Base-by-base conservation (phyloP, 148 eudicot genomes). In the Chenopodium formosanum region DNA sequence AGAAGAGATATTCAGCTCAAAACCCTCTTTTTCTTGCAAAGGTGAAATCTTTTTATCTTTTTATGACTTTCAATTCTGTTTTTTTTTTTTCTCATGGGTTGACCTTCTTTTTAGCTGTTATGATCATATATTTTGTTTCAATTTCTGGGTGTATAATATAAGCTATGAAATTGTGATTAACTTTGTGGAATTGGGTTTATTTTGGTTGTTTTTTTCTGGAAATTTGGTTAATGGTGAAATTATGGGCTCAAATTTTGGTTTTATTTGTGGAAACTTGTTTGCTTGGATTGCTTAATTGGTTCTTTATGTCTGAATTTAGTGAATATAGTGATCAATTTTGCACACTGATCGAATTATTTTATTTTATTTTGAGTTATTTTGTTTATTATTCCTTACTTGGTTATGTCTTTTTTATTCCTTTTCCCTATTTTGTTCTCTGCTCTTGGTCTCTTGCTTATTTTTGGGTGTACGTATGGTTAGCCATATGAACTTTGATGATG, bases 291-390 rank as follows among this genome's bases (percentile, higher is more conserved):
- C 25, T 76, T 32, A 46, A 47, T 67, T 84, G 40, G 4, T 37
- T 53, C 66, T 84, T 78, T 74, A 70, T 80, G 69, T 64, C 31
- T 81, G 34, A 77, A 72, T 48, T 73, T 11, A 48, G 73, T 81
- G 34, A 77, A 72, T 48, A 67, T 7, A 48, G 73, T 80, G 64
- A 70, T 70, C 71, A 83, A 47, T 52, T 7, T 29, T 47, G 53
- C 29, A 74, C 27, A 74, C 4, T 48, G 52, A 56, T 56, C 20
- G 16, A 0, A 14, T 52, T 10, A 13, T 2, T 56, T 56, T 56
- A 4, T 56, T 12, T 9, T 56, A 2, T 56, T 56, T 56, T 13
- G 19, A 13, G 14, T 12, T 0, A 14, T 17, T 14, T 50, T 50
- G 13, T 50, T 3, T 14, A 56, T 56, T 56, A 56, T 56, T 12